Evolutionary conservation across 2,329 filamentous ascomycete species (phyloP), one percentile per base, ranked within the genome.

Genomic region (Ophiosphaerella narmari): DNA sequence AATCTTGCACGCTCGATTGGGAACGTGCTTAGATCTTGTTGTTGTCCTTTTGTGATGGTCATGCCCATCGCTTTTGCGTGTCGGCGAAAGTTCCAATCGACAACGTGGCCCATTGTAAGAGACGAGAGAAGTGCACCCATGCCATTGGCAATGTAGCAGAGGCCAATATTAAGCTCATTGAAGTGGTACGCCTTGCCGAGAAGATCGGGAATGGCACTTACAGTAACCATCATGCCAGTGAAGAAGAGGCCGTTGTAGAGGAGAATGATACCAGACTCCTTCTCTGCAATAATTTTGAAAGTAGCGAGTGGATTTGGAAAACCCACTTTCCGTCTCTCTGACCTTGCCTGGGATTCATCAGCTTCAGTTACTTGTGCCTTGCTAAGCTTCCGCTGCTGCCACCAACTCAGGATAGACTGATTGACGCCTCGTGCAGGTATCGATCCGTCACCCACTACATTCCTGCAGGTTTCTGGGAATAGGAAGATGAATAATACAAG

Each of bases 61-160:
- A 91, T 77, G 5, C 85, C 85, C 13, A 86, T 75, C 29, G 80
- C 78, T 41, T 76, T 78, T 1, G 89, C 88, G 39, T 86, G 80
- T 34, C 87, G 82, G 6, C 84, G 80, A 69, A 89, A 95, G 68
- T 91, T 91, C 78, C 83, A 86, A 70, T 90, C 88, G 32, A 89
- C 79, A 1, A 84, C 41, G 18, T 65, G 60, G 12, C 68, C 67
- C 57, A 65, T 66, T 5, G 64, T 65, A 1, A 71, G 48, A 0
- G 66, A 64, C 0, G 66, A 60, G 4, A 65, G 39, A 2, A 71
- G 55, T 5, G 60, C 61, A 7, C 64, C 67, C 3, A 63, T 58
- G 8, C 67, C 67, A 7, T 58, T 59, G 2, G 67, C 50, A 12
- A 70, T 69, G 46, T 70, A 71, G 43, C 66, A 71, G 0, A 71